These are phyloP conservation scores for Candida sanyaensis DNA, from an alignment of 1,139 yeast species.

Conservation along the genomic window DNA sequence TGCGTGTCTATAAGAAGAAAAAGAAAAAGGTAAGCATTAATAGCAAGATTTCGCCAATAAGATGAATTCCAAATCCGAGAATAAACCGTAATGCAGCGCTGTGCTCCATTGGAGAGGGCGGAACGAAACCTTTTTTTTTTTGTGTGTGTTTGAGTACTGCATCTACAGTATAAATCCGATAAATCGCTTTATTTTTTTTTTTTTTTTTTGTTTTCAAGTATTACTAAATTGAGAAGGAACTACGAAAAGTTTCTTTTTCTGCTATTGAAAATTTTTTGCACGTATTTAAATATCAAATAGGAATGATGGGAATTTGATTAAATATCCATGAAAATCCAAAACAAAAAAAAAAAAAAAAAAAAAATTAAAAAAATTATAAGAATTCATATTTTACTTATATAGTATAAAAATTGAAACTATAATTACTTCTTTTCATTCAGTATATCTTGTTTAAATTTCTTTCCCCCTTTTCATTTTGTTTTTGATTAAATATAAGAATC, in stretches of 20 bases:
- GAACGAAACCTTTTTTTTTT: neutral
- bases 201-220: neutral
- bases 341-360: slow-evolving; percentile 2
- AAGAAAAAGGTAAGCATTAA: slow-evolving; percentile 9
- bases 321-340: slow-evolving; percentile 1
- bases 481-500: neutral
- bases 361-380: too few species aligned
- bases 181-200: neutral
- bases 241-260: neutral
- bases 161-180: neutral
- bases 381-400: neutral
- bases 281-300: slow-evolving; percentile 1
- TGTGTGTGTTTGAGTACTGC: too few species aligned
- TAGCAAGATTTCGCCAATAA: neutral
- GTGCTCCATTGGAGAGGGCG: neutral
- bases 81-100: neutral
- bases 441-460: too few species aligned
- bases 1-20: neutral
- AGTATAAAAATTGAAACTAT: too few species aligned
- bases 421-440: too few species aligned
- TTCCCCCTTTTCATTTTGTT: neutral
- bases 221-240: slow-evolving; percentile 1
- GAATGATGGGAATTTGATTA: neutral
- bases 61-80: neutral
- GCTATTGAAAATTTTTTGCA: neutral